These are phyloP conservation scores for Haematococcus sp. DNA, from an alignment of 139 green algal species.

Conservation along the genomic window DNA sequence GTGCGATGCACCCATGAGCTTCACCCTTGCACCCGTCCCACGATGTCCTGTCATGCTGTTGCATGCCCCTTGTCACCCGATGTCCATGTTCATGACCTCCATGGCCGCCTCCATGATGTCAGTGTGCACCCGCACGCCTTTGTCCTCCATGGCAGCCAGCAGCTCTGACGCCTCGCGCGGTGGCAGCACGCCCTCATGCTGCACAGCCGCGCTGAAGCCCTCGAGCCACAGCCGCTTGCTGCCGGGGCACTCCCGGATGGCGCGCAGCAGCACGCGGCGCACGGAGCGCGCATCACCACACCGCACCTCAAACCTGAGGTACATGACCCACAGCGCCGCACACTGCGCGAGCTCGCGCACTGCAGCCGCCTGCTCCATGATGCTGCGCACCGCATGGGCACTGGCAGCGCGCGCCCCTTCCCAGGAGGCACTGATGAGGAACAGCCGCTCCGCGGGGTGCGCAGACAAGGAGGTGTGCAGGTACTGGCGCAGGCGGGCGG, in stretches of 20 bases:
- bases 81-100: conserved; percentile 7
- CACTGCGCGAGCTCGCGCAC: background rate
- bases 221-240: conserved; percentile 76
- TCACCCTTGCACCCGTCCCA: no score
- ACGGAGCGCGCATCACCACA: conserved; percentile 25
- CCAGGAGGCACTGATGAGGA: no score
- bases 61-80: no score
- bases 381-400: background rate
- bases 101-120: conserved; percentile 19
- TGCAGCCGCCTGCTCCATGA: background rate
- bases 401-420: background rate
- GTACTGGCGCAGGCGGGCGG: conserved; percentile 10
- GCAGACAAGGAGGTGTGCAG: conserved; percentile 4
- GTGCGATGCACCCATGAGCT: no score
- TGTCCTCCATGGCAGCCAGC: conserved; percentile 14
- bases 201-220: conserved; percentile 46
- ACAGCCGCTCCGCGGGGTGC: background rate
- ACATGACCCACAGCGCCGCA: conserved; percentile 15
- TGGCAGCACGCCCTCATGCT: conserved; percentile 8
- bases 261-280: conserved; percentile 68
- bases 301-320: conserved; percentile 24
- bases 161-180: conserved; percentile 17
- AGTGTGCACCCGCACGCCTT: conserved; percentile 14
- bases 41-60: no score
- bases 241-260: conserved; percentile 70